A percentile compares a stretch with the other conserved stretches of the same genome.
Conservation (phyloP, 2,329 filamentous ascomycete genomes). For the Zymoseptoria tritici region DNA sequence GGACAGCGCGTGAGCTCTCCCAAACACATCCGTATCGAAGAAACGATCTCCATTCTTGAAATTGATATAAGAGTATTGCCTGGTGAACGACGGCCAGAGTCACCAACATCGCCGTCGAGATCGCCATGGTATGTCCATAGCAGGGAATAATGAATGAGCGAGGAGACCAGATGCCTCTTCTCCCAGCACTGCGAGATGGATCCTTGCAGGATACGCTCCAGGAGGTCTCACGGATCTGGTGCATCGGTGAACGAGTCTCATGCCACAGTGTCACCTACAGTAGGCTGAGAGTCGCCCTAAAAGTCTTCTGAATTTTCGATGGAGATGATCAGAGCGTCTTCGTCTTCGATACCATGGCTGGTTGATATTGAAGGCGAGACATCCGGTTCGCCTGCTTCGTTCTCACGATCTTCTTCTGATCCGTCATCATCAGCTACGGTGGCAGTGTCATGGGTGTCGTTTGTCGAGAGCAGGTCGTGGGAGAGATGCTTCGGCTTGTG, state of each 20-base stretch:
- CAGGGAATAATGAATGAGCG: neutral
- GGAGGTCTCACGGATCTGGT: neutral
- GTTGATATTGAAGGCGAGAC: neutral
- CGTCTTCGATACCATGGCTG: neutral
- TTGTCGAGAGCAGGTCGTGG: neutral
- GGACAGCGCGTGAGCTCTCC: too few relatives aligned
- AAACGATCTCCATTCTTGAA: too few relatives aligned
- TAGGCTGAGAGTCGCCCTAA: neutral
- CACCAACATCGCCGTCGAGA: too few relatives aligned
- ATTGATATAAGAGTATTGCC: too few relatives aligned
- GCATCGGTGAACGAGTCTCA: neutral
- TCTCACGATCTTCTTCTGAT: neutral
- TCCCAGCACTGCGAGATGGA: too few relatives aligned
- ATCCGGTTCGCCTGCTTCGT: neutral
- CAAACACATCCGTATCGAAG: too few relatives aligned
- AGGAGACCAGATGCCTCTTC: too few relatives aligned
- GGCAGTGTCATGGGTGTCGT: neutral
- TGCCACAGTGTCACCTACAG: neutral
- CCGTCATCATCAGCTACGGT: neutral
- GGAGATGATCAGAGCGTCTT: neutral
- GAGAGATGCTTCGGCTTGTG: neutral
- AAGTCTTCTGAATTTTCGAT: neutral
- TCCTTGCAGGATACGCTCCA: neutral
- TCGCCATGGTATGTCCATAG: neutral
- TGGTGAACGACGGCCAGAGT: too few relatives aligned